Conservation (phyloP, 331 rosid genomes). For the Stylosanthes scabra region DNA sequence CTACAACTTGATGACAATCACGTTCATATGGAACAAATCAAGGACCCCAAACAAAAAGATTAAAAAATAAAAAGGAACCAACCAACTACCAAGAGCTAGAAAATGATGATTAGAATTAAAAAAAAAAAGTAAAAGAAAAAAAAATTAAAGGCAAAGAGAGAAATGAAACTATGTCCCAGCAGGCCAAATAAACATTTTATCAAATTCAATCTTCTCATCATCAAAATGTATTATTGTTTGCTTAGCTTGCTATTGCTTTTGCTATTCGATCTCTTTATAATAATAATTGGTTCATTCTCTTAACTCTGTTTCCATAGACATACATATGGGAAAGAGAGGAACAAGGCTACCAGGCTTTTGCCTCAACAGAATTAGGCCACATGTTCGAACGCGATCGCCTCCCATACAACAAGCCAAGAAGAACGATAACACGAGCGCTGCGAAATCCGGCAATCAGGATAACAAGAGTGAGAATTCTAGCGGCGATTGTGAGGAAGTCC, state of each 20-base stretch:
- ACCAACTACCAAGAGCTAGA: constrained; percentile 41
- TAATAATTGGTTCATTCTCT: constrained; percentile 35
- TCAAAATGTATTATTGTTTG: constrained; percentile 29
- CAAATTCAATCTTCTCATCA: constrained; percentile 39
- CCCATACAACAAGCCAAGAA: constrained; percentile 63
- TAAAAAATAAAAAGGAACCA: constrained; percentile 41
- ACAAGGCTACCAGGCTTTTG: constrained; percentile 78
- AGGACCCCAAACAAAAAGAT: constrained; percentile 38
- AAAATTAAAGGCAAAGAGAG: constrained; percentile 49
- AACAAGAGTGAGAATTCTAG: constrained; percentile 38
- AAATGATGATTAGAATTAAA: constrained; percentile 47
- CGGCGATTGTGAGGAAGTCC: constrained; percentile 42
- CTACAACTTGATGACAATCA: constrained; percentile 78
- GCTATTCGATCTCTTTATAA: constrained; percentile 46
- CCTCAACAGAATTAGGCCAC: constrained; percentile 89
- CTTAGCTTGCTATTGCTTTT: constrained; percentile 16
- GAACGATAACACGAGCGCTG: constrained; percentile 32
- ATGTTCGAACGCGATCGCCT: constrained; percentile 80
- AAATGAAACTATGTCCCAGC: constrained; percentile 51
- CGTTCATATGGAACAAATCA: constrained; percentile 56
- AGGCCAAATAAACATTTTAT: constrained; percentile 30
- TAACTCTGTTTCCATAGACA: constrained; percentile 28
- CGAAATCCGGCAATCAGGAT: constrained; percentile 34
- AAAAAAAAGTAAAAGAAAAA: constrained; percentile 48
- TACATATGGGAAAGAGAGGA: constrained; percentile 76